These are phyloP conservation scores for Trifolium fragiferum DNA, from an alignment of 306 rosid genomes.

Conservation along the genomic window DNA sequence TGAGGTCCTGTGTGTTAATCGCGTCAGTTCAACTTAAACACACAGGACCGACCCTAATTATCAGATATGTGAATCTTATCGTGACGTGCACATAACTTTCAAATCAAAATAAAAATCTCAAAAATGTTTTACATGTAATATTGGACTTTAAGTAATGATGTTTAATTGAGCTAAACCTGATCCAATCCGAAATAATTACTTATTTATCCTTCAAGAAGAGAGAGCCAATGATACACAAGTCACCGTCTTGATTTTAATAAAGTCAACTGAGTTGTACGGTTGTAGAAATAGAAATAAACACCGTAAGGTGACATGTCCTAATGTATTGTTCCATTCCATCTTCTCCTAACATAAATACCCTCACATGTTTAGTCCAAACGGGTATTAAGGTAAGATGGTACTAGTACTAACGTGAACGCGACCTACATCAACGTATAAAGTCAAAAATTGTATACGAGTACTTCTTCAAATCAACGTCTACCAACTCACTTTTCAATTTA, in stretches of 20 bases:
- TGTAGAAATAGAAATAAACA: constrained; percentile 23
- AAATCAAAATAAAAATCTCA: too few relatives aligned
- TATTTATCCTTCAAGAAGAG: too few relatives aligned
- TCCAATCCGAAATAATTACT: too few relatives aligned
- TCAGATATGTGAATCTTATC: too few relatives aligned
- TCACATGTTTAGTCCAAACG: constrained; percentile 54
- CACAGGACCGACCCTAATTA: too few relatives aligned
- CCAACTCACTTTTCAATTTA: constrained; percentile 37
- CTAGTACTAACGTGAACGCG: constrained; percentile 46
- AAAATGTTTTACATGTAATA: too few relatives aligned
- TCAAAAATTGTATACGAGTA: constrained; percentile 51
- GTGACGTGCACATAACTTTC: too few relatives aligned
- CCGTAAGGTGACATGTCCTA: constrained; percentile 46
- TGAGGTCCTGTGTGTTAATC: too few relatives aligned
- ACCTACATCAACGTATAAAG: constrained; percentile 42
- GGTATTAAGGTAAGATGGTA: constrained; percentile 25
- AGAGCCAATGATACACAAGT: not conserved
- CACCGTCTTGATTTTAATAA: constrained; percentile 19
- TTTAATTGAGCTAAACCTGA: too few relatives aligned
- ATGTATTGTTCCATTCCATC: not conserved
- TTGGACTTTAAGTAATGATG: too few relatives aligned
- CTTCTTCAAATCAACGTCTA: constrained; percentile 43
- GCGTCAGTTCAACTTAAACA: too few relatives aligned
- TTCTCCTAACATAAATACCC: constrained; percentile 33
- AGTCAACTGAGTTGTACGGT: constrained; percentile 62